phyloP scores from a whole-genome alignment of 192 early-diverging fungal species.

The Pilaira anomala region DNA sequence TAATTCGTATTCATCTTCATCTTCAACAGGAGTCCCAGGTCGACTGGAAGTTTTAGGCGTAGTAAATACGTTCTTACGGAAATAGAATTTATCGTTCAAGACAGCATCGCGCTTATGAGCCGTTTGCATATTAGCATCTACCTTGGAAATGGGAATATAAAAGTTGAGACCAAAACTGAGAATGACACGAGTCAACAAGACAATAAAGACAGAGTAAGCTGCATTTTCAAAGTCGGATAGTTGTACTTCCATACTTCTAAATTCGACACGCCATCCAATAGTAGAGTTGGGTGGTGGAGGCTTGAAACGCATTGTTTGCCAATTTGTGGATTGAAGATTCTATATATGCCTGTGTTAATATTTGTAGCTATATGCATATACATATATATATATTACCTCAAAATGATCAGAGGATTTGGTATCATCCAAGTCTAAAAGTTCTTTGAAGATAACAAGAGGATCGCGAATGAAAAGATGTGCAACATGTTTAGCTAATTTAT shows the following conservation, averaged over 20 bases:
- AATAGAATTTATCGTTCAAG: constrained; percentile 80
- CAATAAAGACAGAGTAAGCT: constrained; percentile 91
- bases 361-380: too few species aligned
- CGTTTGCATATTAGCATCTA: constrained; percentile 90
- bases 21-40: constrained; percentile 27
- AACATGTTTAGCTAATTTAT: constrained; percentile 85
- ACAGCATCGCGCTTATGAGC: constrained; percentile 86
- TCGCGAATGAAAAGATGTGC: constrained; percentile 98
- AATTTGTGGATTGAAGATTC: constrained; percentile 99
- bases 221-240: constrained; percentile 97
- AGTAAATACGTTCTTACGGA: constrained; percentile 79
- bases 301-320: constrained; percentile 99
- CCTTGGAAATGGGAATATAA: constrained; percentile 94
- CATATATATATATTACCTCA: constrained; percentile 58
- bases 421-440: constrained; percentile 86
- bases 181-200: constrained; percentile 85
- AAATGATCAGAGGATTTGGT: constrained; percentile 89
- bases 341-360: constrained; percentile 7
- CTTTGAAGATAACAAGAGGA: constrained; percentile 91
- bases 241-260: constrained; percentile 95
- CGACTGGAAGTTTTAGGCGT: constrained; percentile 16
- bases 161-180: constrained; percentile 88
- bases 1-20: constrained; percentile 50
- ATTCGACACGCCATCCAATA: constrained; percentile 99
- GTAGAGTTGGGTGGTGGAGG: constrained; percentile 82